These are phyloP conservation scores for Heliosperma pusillum DNA, from an alignment of 148 eudicot species.

Conservation along the genomic window DNA sequence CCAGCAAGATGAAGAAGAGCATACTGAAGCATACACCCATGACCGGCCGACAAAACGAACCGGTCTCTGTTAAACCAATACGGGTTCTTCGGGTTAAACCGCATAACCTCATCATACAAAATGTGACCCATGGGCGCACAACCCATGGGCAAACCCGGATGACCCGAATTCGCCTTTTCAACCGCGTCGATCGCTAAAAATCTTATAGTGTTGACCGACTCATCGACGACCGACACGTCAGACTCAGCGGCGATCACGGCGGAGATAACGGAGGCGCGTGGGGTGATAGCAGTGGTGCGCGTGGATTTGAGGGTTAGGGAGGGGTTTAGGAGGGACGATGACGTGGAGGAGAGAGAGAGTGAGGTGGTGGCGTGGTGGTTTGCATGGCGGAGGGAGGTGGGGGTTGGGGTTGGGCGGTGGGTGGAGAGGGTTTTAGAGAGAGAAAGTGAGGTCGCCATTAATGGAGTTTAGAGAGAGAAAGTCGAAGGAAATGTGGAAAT, in stretches of 20 bases:
- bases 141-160: conserved; percentile 97
- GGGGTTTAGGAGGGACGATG: conserved; percentile 40
- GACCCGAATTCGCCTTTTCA: conserved; percentile 98
- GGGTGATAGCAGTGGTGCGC: conserved; percentile 31
- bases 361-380: conserved; percentile 20
- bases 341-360: conserved; percentile 33
- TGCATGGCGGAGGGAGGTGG: conserved; percentile 17
- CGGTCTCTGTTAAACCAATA: conserved; percentile 92
- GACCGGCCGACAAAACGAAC: conserved; percentile 91
- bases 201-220: conserved; percentile 66
- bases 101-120: conserved; percentile 85
- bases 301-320: conserved; percentile 26
- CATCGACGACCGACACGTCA: conserved; percentile 27
- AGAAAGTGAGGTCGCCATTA: conserved; percentile 61
- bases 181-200: conserved; percentile 91
- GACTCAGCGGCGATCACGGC: conserved; percentile 31
- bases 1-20: conserved; percentile 96
- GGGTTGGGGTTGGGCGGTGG: conserved; percentile 22
- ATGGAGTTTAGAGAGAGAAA: conserved; percentile 12
- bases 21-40: conserved; percentile 96
- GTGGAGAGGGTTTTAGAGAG: conserved; percentile 43
- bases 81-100: conserved; percentile 88
- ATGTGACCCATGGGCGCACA: conserved; percentile 97
- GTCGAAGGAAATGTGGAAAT: not conserved
- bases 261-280: conserved; percentile 21